A percentile compares a stretch with the other conserved stretches of the same genome.
phyloP scores from a whole-genome alignment of 148 eudicot genomes.

The Rhododendron griersonianum region DNA sequence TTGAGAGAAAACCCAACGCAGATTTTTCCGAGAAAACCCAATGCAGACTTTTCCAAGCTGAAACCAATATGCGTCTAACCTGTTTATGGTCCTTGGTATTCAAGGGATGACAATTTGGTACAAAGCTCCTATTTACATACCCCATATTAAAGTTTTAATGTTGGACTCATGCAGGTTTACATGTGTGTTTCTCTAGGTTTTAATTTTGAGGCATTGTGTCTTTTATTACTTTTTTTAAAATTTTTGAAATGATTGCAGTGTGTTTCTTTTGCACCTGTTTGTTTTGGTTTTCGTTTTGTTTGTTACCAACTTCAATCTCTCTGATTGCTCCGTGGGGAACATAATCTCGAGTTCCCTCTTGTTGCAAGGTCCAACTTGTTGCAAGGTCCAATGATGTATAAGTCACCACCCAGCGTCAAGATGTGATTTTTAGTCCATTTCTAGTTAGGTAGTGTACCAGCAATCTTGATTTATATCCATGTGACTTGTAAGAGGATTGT shows the following conservation, averaged over 20 bases:
- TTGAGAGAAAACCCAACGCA: not conserved
- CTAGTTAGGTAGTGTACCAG: not conserved
- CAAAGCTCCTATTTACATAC: not conserved
- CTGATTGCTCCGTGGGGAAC: not conserved
- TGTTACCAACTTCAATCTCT: not conserved
- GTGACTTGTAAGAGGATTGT: not conserved
- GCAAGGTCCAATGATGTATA: not conserved
- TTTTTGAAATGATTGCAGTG: not conserved
- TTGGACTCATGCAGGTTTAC: not conserved
- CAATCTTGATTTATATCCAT: not conserved
- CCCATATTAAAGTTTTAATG: not conserved
- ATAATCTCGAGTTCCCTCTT: not conserved
- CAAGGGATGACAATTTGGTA: not conserved
- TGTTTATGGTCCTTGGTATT: not conserved
- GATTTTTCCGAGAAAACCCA: not conserved
- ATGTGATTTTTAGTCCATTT: not conserved
- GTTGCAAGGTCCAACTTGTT: not conserved
- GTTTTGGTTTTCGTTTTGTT: not conserved
- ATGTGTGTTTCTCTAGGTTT: not conserved
- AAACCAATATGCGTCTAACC: not conserved
- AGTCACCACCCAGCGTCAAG: not conserved
- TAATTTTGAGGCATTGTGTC: not conserved
- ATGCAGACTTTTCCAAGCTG: not conserved
- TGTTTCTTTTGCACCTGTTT: not conserved
- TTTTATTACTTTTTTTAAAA: not conserved